Base-by-base conservation (phyloP, 202 grass and related monocot genomes). In the Panicum hallii region DNA sequence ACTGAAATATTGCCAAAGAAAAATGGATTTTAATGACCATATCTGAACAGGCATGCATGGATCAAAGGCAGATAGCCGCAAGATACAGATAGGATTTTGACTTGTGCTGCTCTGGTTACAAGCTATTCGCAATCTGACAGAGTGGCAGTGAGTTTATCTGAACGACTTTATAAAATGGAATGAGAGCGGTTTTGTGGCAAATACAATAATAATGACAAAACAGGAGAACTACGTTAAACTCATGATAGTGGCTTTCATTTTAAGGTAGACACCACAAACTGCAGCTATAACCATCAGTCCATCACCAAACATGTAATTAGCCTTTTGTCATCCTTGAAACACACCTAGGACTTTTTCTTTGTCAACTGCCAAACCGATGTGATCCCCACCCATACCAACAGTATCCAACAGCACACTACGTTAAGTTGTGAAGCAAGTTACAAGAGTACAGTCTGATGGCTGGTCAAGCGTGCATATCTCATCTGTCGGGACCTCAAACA, bases 1-100 rank as follows among this genome's bases (percentile, higher is more conserved):
- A 17, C 94, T 92, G 83, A 65, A 86, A 63, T 45, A 45, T 70
- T 45, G 9, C 1, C 23, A 11, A 46, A 17, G 26, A 67, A 20
- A 16, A 32, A 53, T 32, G 23, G 11, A 9, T 6, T 43, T 62
- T 28, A 78, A 41, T 72, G 50, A 13, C 1, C 55, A 79, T 63
- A 63, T 16, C n/a, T 42, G 45, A 61, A 76, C 13, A 75, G 0
- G 42, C 38, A 4, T 42, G 20, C 22, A 15, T 75, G 61, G 45
- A 48, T 43, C 26, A 57, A 85, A 72, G 22, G 42, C 8, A 43
- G 9, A 75, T 23, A 46, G 19, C 48, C 36, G 2, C 26, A 57
- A 46, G 15, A 23, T 41, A 61, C 28, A 49, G 13, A 75, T 56
- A 17, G 16, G 13, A 2, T 30, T 70, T 72, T 49, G 23, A 4